Percentiles rank a stretch among this genome's conserved stretches.
Conservation (phyloP, 768 basidiomycete species). For the Calocybe cyanea region DNA sequence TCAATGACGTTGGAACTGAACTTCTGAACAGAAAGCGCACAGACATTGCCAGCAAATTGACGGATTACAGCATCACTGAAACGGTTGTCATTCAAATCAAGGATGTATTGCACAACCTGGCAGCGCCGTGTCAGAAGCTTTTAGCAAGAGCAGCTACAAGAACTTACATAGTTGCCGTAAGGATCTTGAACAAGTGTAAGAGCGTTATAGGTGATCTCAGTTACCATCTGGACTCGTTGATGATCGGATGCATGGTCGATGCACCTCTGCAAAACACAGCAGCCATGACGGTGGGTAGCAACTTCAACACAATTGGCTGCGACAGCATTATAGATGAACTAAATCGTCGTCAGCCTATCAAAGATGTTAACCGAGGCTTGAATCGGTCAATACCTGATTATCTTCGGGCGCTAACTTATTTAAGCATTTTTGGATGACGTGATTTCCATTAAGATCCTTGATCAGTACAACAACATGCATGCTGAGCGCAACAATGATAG, state of each 20-base stretch:
- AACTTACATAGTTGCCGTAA: slow-evolving; percentile 82
- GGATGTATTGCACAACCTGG: slow-evolving; percentile 96
- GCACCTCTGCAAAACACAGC: slow-evolving; percentile 96
- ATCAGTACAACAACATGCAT: slow-evolving; percentile 98
- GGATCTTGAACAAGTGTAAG: slow-evolving; percentile 98
- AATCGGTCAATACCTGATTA: slow-evolving; percentile 67
- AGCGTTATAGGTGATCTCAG: slow-evolving; percentile 98
- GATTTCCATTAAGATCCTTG: slow-evolving; percentile 97
- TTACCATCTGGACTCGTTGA: slow-evolving; percentile 93
- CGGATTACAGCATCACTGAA: slow-evolving; percentile 98
- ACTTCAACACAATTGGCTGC: slow-evolving; percentile 99
- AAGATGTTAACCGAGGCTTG: background rate
- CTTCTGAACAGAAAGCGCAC: slow-evolving; percentile 96
- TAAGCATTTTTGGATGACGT: slow-evolving; percentile 98
- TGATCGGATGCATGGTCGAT: slow-evolving; percentile 97
- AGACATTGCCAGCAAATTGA: slow-evolving; percentile 97
- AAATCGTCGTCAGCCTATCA: background rate
- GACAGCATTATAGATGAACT: slow-evolving; percentile 99
- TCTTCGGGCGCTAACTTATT: slow-evolving; percentile 98
- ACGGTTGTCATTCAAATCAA: slow-evolving; percentile 96
- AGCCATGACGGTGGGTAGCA: slow-evolving; percentile 95
- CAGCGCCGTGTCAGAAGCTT: slow-evolving; percentile 6
- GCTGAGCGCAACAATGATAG: slow-evolving; percentile 94
- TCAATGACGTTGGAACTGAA: slow-evolving; percentile 99
- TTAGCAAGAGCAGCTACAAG: background rate